These are phyloP conservation scores for Fusarium sp. DNA, from an alignment of 2,329 filamentous ascomycete genomes.

Conservation along the genomic window DNA sequence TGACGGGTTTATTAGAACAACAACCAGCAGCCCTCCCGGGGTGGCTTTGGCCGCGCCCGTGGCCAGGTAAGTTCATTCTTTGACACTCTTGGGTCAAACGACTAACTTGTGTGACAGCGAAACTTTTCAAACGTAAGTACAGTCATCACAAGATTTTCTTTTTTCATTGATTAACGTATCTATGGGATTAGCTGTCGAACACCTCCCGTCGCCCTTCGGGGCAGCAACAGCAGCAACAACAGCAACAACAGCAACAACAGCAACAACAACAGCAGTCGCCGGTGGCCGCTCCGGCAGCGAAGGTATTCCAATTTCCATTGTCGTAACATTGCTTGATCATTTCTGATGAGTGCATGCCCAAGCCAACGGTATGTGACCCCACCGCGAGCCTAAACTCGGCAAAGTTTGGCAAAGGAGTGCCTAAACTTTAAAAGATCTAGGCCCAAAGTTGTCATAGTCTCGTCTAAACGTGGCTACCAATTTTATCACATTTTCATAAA, in stretches of 20 bases:
- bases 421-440: neutral
- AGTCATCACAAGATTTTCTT: no score
- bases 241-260: no score
- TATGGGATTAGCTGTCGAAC: fast-evolving
- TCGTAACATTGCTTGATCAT: neutral
- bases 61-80: no score
- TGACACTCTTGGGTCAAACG: neutral
- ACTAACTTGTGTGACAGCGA: neutral
- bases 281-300: neutral
- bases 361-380: neutral
- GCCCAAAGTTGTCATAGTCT: neutral
- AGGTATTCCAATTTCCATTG: neutral
- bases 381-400: neutral
- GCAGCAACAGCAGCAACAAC: neutral
- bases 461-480: neutral
- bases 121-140: neutral
- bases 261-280: no score
- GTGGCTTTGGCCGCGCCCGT: neutral
- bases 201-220: neutral
- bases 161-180: no score
- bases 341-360: neutral
- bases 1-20: no score
- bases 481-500: neutral
- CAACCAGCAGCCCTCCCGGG: neutral
- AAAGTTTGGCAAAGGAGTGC: neutral